These are phyloP conservation scores for Cercospora sesami DNA, from an alignment of 2,329 filamentous ascomycete genomes.

Conservation along the genomic window DNA sequence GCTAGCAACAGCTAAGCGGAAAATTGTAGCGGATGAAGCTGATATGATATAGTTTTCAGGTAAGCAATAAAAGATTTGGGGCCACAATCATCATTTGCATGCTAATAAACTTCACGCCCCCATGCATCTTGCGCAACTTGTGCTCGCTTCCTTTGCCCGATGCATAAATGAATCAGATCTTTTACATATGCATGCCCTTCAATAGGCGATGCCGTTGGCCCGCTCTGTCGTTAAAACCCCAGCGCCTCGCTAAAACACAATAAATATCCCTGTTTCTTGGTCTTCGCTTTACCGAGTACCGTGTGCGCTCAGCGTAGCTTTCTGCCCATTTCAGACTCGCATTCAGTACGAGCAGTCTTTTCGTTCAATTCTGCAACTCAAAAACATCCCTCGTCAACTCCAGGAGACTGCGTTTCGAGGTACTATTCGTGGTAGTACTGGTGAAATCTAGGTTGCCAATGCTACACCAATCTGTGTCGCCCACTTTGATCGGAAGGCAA, in stretches of 20 bases:
- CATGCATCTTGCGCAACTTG: not conserved
- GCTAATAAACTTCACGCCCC: not conserved
- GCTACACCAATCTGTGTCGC: conserved; percentile 61
- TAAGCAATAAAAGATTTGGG: not conserved
- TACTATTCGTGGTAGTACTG: conserved; percentile 24
- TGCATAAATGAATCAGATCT: not conserved
- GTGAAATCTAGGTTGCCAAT: conserved; percentile 45
- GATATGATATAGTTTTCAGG: not conserved
- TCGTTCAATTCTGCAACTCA: not conserved
- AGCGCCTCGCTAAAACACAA: conserved; percentile 11
- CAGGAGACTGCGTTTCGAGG: conserved; percentile 21
- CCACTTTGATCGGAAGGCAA: conserved; percentile 68
- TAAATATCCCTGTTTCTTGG: not conserved
- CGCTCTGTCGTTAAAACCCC: conserved; percentile 4
- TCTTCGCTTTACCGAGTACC: not conserved
- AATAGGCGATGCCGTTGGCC: not conserved
- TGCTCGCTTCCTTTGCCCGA: not conserved
- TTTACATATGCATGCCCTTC: not conserved
- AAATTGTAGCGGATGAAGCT: not conserved
- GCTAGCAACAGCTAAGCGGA: not conserved
- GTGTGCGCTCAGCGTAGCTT: not conserved
- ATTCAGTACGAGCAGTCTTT: not conserved
- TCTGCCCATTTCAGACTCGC: not conserved
- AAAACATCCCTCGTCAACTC: conserved; percentile 21
- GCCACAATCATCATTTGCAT: not conserved